Percentiles rank a stretch among this genome's conserved stretches.
Evolutionary conservation across 768 basidiomycete species (phyloP).

Genomic region (Cystobasidiopsis lactophilus): DNA sequence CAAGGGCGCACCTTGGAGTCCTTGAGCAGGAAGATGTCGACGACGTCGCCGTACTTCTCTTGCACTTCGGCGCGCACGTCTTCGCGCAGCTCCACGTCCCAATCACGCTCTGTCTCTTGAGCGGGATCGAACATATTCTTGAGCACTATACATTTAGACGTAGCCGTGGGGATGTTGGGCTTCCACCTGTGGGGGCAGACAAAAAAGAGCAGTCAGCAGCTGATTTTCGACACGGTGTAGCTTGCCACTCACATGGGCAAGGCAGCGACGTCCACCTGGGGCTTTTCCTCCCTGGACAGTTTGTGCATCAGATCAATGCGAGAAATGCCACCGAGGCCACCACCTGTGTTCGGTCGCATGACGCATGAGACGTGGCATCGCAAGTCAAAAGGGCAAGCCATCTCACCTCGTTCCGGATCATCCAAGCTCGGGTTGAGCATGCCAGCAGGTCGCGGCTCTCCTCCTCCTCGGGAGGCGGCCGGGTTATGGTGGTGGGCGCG

Average conservation of each 20-base stretch:
- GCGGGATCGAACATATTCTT: slow-evolving; percentile 97
- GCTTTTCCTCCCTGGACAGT: slow-evolving; percentile 66
- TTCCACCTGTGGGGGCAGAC: slow-evolving; percentile 47
- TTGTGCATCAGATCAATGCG: slow-evolving; percentile 99
- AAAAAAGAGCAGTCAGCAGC: not conserved
- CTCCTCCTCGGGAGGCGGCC: too few species aligned
- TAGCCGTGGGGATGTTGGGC: slow-evolving; percentile 62
- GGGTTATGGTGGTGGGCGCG: too few species aligned
- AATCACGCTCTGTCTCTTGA: slow-evolving; percentile 86
- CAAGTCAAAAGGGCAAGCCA: not conserved
- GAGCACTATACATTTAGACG: slow-evolving; percentile 68
- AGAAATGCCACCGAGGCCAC: slow-evolving; percentile 93
- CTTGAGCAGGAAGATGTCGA: slow-evolving; percentile 75
- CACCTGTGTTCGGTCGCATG: slow-evolving; percentile 46
- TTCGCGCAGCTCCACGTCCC: slow-evolving; percentile 88
- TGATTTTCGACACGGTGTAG: not conserved
- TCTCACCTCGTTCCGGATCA: too few species aligned
- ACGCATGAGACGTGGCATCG: too few species aligned
- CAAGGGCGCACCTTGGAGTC: slow-evolving; percentile 53
- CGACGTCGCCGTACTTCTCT: slow-evolving; percentile 66
- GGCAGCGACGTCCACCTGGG: not conserved
- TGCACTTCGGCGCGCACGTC: slow-evolving; percentile 91
- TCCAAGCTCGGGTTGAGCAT: too few species aligned
- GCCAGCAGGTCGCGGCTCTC: too few species aligned
- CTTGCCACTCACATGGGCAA: slow-evolving; percentile 12